Conservation (phyloP, 306 rosid species). For the Neltuma alba region DNA sequence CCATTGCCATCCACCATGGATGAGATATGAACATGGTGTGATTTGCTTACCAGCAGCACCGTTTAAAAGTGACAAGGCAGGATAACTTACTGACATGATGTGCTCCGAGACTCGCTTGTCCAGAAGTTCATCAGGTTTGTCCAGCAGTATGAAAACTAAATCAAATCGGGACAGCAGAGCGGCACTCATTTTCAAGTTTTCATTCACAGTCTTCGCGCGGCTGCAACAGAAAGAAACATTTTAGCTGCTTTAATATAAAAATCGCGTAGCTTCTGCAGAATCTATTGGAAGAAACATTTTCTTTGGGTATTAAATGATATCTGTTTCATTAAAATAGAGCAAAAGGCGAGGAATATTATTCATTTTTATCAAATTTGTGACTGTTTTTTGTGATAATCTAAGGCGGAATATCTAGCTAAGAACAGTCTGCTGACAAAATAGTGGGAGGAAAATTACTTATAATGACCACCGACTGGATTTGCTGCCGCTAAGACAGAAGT, state of each 20-base stretch:
- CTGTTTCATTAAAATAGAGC: conserved; percentile 11
- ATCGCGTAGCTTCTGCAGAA: conserved; percentile 20
- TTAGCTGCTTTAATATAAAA: conserved; percentile 24
- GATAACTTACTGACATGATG: conserved; percentile 88
- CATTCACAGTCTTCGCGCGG: conserved; percentile 96
- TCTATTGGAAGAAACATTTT: conserved; percentile 28
- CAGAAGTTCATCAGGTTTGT: conserved; percentile 90
- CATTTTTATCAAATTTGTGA: conserved; percentile 7
- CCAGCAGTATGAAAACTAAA: conserved; percentile 91
- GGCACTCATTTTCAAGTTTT: conserved; percentile 90
- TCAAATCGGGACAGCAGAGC: conserved; percentile 93
- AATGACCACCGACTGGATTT: conserved; percentile 96
- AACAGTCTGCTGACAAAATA: conserved; percentile 26
- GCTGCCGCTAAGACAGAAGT: conserved; percentile 97
- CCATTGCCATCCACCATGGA: conserved; percentile 28
- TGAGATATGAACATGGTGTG: conserved; percentile 26
- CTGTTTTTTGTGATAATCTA: neutral
- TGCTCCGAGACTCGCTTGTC: conserved; percentile 95
- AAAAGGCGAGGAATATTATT: conserved; percentile 20
- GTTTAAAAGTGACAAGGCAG: conserved; percentile 28
- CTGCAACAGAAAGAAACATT: conserved; percentile 54
- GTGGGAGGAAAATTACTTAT: conserved; percentile 42
- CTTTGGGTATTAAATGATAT: conserved; percentile 11
- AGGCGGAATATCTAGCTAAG: conserved; percentile 23
- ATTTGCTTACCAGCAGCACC: conserved; percentile 10